These are phyloP conservation scores for Asterochloris sp. DNA, from an alignment of 139 green algal genomes.

Conservation along the genomic window DNA sequence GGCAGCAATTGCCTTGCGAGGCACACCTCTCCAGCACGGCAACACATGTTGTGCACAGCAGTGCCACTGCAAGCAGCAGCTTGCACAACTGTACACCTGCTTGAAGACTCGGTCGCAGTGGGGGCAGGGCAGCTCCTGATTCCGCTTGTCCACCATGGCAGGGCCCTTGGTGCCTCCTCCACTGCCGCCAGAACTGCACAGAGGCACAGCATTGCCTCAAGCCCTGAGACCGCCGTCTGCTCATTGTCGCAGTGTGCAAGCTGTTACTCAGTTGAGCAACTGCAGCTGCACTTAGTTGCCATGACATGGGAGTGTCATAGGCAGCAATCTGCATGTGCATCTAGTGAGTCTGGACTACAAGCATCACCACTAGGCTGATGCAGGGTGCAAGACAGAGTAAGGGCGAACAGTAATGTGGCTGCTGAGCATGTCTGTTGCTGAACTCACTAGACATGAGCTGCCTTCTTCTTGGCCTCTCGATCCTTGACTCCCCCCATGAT, in stretches of 20 bases:
- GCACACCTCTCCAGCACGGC: too few species aligned
- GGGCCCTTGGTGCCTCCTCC: slow-evolving; percentile 80
- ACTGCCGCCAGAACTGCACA: slow-evolving; percentile 55
- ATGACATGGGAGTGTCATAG: too few species aligned
- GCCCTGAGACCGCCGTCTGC: too few species aligned
- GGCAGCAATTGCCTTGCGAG: not conserved
- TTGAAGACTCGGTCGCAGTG: slow-evolving; percentile 86
- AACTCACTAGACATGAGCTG: not conserved
- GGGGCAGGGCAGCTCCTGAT: slow-evolving; percentile 75
- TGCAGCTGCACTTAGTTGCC: too few species aligned
- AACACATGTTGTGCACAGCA: not conserved
- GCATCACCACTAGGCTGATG: too few species aligned
- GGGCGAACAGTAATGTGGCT: not conserved
- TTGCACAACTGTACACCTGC: slow-evolving; percentile 27
- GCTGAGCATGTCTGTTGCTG: not conserved
- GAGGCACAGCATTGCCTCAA: not conserved
- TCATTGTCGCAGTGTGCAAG: too few species aligned
- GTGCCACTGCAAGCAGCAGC: slow-evolving; percentile 12
- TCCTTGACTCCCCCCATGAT: not conserved
- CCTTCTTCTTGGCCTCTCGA: not conserved
- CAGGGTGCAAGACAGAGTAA: too few species aligned
- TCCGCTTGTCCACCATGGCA: slow-evolving; percentile 78
- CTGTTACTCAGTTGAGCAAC: too few species aligned
- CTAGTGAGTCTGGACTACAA: too few species aligned
- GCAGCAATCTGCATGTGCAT: too few species aligned